Evolutionary conservation across 441 rosid genomes (phyloP).

Genomic region (California macrophylla): DNA sequence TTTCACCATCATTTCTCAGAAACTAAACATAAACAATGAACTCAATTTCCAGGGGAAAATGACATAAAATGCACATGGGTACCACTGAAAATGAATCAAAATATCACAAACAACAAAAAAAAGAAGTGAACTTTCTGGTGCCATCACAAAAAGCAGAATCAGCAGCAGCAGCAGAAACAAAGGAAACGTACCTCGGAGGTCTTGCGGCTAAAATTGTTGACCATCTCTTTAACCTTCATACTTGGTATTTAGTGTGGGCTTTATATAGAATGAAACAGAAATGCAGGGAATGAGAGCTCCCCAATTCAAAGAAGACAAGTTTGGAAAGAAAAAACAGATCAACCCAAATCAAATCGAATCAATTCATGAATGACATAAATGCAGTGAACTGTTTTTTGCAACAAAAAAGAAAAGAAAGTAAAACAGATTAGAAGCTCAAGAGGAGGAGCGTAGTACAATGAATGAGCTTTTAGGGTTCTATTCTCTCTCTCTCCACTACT

Average conservation of each 20-base stretch:
- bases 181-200: not conserved
- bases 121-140: not conserved
- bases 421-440: not conserved
- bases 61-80: not conserved
- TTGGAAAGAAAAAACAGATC: slow-evolving; percentile 1
- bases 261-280: not conserved
- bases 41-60: not conserved
- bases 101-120: not conserved
- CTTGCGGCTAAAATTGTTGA: slow-evolving; percentile 2
- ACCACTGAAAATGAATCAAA: not conserved
- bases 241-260: not conserved
- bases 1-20: not conserved
- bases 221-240: slow-evolving; percentile 3
- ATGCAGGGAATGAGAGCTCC: not conserved
- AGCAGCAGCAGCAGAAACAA: not conserved
- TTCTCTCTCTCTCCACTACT: not conserved
- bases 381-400: not conserved
- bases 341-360: slow-evolving; percentile 2
- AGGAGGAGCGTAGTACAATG: not conserved
- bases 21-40: not conserved
- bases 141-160: not conserved
- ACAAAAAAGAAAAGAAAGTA: too few species aligned
- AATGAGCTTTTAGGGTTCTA: not conserved
- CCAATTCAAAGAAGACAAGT: not conserved
- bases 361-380: not conserved